phyloP scores from a whole-genome alignment of 2,329 filamentous ascomycete species.

The Aspergillus sp. region DNA sequence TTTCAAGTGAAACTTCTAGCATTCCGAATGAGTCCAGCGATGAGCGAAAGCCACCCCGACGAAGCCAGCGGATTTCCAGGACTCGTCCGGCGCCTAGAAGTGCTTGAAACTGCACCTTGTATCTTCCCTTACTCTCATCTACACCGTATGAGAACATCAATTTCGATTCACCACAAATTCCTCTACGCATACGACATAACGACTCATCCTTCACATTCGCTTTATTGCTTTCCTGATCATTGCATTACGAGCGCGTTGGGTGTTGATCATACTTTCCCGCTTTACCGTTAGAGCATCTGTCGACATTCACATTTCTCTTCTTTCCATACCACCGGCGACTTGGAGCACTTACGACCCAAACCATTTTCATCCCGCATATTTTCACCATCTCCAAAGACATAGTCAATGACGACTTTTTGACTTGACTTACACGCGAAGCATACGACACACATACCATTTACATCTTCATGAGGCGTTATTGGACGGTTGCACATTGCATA shows the following conservation, averaged over 20 bases:
- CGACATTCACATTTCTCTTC: constrained; percentile 5
- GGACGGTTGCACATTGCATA: constrained; percentile 1
- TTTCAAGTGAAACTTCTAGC: constrained; percentile 15
- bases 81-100: constrained; percentile 17
- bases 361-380: neutral
- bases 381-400: constrained; percentile 4
- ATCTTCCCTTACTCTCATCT: neutral
- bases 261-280: constrained; percentile 7
- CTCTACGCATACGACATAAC: constrained; percentile 12
- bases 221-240: constrained; percentile 7
- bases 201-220: constrained; percentile 9
- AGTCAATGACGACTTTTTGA: constrained; percentile 7
- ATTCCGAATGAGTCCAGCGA: constrained; percentile 17
- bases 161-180: neutral
- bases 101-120: neutral
- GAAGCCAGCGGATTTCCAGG: constrained; percentile 23
- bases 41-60: constrained; percentile 21
- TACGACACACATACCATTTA: constrained; percentile 5
- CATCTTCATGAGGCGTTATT: constrained; percentile 16
- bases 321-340: constrained; percentile 15
- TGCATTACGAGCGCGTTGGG: constrained; percentile 22
- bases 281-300: neutral
- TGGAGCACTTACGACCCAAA: neutral
- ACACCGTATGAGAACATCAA: neutral
- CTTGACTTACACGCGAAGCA: constrained; percentile 9